These are phyloP conservation scores for Botrytis hyacinthi DNA, from an alignment of 2,329 filamentous ascomycete species.

Conservation along the genomic window DNA sequence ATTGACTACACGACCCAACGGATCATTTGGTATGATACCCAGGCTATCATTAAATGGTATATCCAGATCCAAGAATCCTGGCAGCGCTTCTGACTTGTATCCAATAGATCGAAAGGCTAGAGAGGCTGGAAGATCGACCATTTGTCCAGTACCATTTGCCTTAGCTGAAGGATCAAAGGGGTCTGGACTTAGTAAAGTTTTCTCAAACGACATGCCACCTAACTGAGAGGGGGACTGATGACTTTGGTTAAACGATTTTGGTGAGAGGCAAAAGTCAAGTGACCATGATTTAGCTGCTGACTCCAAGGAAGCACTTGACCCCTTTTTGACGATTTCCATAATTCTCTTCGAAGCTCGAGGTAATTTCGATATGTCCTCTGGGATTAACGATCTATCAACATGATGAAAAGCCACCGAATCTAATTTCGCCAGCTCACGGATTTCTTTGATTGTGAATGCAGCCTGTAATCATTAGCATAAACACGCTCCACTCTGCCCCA, in stretches of 20 bases:
- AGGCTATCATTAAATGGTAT: constrained; percentile 73
- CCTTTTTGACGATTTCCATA: constrained; percentile 77
- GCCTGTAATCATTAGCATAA: constrained; percentile 51
- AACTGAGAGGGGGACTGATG: constrained; percentile 51
- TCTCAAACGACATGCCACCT: constrained; percentile 65
- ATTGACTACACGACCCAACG: constrained; percentile 65
- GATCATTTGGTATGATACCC: constrained; percentile 82
- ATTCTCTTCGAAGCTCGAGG: constrained; percentile 74
- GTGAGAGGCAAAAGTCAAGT: constrained; percentile 80
- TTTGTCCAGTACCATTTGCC: constrained; percentile 50
- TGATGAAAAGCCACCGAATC: constrained; percentile 69
- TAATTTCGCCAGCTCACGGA: constrained; percentile 81
- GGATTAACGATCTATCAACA: constrained; percentile 64
- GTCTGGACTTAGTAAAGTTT: constrained; percentile 54
- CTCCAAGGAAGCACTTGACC: constrained; percentile 51
- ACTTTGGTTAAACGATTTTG: constrained; percentile 56
- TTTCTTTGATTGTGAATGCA: constrained; percentile 92
- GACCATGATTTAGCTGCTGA: constrained; percentile 70
- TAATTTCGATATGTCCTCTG: constrained; percentile 64
- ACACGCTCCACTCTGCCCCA: neutral
- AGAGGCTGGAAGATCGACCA: constrained; percentile 57
- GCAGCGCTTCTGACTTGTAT: constrained; percentile 78
- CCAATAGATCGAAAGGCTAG: constrained; percentile 92
- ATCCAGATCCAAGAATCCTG: constrained; percentile 69
- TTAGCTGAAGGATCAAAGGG: constrained; percentile 53